These are phyloP conservation scores for Ceratocystiopsis sp. DNA, from an alignment of 2,329 filamentous ascomycete genomes.

Conservation along the genomic window DNA sequence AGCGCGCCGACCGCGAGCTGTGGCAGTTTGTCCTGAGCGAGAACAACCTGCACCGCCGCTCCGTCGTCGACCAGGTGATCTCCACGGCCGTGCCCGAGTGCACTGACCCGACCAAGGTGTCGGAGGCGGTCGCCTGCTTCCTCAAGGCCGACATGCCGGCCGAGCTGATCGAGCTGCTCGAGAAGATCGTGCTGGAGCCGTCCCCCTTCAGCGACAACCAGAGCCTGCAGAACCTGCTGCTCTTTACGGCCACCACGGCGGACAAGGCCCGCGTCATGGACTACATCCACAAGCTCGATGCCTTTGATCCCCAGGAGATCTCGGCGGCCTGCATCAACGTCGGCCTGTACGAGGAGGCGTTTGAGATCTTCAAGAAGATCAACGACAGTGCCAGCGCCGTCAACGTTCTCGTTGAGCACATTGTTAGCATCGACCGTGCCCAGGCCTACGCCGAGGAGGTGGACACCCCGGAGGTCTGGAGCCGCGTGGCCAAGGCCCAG, in stretches of 20 bases:
- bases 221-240: slow-evolving; percentile 86
- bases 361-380: slow-evolving; percentile 98
- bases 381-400: slow-evolving; percentile 74
- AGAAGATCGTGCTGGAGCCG: slow-evolving; percentile 99
- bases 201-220: slow-evolving; percentile 96
- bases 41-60: slow-evolving; percentile 90
- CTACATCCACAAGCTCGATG: slow-evolving; percentile 82
- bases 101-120: slow-evolving; percentile 85
- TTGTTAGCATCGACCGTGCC: slow-evolving; percentile 94
- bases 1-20: slow-evolving; percentile 75
- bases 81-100: slow-evolving; percentile 88
- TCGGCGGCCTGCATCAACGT: slow-evolving; percentile 86
- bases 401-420: slow-evolving; percentile 84
- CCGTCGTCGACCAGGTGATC: slow-evolving; percentile 89
- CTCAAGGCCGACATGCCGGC: slow-evolving; percentile 77
- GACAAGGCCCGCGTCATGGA: slow-evolving; percentile 91
- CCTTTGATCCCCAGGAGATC: slow-evolving; percentile 85
- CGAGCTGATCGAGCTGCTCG: slow-evolving; percentile 90
- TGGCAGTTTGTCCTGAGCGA: slow-evolving; percentile 90
- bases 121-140: slow-evolving; percentile 84
- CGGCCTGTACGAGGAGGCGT: slow-evolving; percentile 88
- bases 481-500: slow-evolving; percentile 94
- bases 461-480: slow-evolving; percentile 91
- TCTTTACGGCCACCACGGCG: slow-evolving; percentile 92
- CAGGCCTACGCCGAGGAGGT: slow-evolving; percentile 92